These are phyloP conservation scores for Bodo saltans DNA, from an alignment of 78 protist species.

Conservation along the genomic window DNA sequence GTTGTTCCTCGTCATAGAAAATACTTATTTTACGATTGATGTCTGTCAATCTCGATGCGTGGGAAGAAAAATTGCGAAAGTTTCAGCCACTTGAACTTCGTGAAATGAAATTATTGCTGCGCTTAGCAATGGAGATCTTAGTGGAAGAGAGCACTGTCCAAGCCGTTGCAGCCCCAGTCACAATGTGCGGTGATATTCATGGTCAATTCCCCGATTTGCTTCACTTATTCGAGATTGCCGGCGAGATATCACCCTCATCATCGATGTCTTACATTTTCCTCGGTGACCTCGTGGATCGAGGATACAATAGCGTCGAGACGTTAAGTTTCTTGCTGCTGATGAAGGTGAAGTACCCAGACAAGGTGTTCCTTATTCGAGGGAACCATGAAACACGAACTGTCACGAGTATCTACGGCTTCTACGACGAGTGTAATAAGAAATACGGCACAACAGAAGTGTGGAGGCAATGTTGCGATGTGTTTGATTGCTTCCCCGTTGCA, in stretches of 20 bases:
- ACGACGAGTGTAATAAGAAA: constrained; percentile 59
- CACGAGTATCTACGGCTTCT: constrained; percentile 81
- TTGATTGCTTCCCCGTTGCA: constrained; percentile 62
- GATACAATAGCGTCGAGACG: constrained; percentile 84
- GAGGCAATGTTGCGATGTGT: constrained; percentile 45
- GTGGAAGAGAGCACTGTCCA: constrained; percentile 75
- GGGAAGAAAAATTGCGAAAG: neutral
- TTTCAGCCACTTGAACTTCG: neutral
- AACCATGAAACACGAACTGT: constrained; percentile 92
- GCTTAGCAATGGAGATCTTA: constrained; percentile 38
- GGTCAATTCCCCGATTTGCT: constrained; percentile 82
- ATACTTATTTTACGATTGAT: no score
- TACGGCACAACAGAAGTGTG: constrained; percentile 58
- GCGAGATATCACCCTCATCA: constrained; percentile 83
- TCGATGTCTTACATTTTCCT: constrained; percentile 83
- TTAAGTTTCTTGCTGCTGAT: constrained; percentile 72
- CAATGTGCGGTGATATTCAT: constrained; percentile 92
- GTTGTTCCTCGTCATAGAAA: no score
- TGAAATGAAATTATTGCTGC: neutral
- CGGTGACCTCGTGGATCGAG: constrained; percentile 97
- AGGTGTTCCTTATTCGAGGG: constrained; percentile 86
- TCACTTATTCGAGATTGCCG: constrained; percentile 88
- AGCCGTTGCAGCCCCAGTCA: constrained; percentile 76
- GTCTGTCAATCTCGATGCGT: neutral
- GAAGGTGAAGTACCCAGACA: constrained; percentile 72